phyloP scores from a whole-genome alignment of 1,284 basidiomycete genomes.

The Pseudozyma tsukubaensis region DNA sequence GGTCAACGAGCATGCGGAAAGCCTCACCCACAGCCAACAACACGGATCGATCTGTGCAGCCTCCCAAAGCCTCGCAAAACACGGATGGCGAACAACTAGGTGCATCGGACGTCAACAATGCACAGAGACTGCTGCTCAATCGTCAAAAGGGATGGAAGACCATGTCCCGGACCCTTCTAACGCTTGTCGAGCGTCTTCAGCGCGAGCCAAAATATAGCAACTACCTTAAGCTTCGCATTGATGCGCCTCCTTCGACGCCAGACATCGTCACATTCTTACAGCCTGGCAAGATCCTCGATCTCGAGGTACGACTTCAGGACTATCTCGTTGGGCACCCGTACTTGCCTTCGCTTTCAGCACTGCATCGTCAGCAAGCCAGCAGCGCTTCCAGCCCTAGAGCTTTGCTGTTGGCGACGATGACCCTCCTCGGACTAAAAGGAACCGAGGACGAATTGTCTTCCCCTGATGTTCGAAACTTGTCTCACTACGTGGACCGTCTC shows the following conservation, averaged over 20 bases:
- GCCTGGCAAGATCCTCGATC: neutral
- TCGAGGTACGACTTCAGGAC: slow-evolving; percentile 17
- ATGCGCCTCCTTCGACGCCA: slow-evolving; percentile 21
- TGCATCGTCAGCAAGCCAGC: slow-evolving; percentile 11
- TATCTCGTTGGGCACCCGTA: slow-evolving; percentile 30
- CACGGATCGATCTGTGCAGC: neutral
- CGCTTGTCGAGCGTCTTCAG: slow-evolving; percentile 19
- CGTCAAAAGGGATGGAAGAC: slow-evolving; percentile 21
- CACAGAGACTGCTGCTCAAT: slow-evolving; percentile 18
- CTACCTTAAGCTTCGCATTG: slow-evolving; percentile 21
- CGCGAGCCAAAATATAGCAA: slow-evolving; percentile 9
- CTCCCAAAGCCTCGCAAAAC: neutral
- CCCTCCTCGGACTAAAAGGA: slow-evolving; percentile 11
- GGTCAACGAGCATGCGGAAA: neutral
- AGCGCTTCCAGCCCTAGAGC: slow-evolving; percentile 12
- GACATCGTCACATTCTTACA: slow-evolving; percentile 13
- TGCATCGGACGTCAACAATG: slow-evolving; percentile 17
- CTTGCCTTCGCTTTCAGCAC: slow-evolving; percentile 12
- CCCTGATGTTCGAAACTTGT: slow-evolving; percentile 16
- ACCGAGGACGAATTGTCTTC: slow-evolving; percentile 12
- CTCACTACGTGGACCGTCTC: slow-evolving; percentile 21
- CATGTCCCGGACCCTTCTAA: slow-evolving; percentile 9
- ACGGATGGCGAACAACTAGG: slow-evolving; percentile 18
- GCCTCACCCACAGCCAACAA: neutral
- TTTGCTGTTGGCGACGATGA: slow-evolving; percentile 28